Percentiles rank a stretch among this genome's conserved stretches.
These are phyloP conservation scores for Eremothecium sinecaudum DNA, from an alignment of 1,139 yeast species.

Conservation along the genomic window DNA sequence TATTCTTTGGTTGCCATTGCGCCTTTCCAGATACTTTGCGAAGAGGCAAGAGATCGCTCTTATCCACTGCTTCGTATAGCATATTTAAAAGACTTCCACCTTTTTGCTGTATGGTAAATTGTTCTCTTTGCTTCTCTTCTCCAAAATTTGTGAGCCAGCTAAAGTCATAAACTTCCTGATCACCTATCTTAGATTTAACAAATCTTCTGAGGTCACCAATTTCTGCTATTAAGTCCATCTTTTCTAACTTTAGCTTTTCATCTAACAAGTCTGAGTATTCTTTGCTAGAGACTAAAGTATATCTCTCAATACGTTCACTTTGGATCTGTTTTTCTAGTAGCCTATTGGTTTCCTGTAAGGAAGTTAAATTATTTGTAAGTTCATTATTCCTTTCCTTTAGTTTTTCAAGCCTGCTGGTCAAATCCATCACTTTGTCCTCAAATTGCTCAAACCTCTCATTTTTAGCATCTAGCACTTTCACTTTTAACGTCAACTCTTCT, in stretches of 20 bases:
- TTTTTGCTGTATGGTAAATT: not conserved
- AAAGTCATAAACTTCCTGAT: not conserved
- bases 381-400: constrained; percentile 1
- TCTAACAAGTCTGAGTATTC: constrained; percentile 5
- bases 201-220: constrained; percentile 11
- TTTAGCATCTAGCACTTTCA: constrained; percentile 9
- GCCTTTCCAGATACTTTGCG: not conserved
- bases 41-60: constrained; percentile 1
- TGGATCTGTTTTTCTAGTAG: constrained; percentile 1
- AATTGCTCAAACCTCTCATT: constrained; percentile 5
- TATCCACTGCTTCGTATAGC: not conserved
- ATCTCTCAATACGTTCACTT: constrained; percentile 1
- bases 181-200: not conserved
- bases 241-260: constrained; percentile 9
- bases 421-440: constrained; percentile 4
- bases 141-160: constrained; percentile 4
- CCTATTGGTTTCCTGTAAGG: not conserved
- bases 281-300: constrained; percentile 6
- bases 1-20: constrained; percentile 2
- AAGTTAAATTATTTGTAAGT: not conserved
- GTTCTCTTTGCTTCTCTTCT: not conserved
- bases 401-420: constrained; percentile 2
- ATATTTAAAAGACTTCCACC: not conserved
- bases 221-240: constrained; percentile 13
- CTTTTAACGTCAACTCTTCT: constrained; percentile 10